Evolutionary conservation across 345 rosid genomes (phyloP), one percentile per base, ranked within the genome.

Genomic region (Microthlaspi erraticum): DNA sequence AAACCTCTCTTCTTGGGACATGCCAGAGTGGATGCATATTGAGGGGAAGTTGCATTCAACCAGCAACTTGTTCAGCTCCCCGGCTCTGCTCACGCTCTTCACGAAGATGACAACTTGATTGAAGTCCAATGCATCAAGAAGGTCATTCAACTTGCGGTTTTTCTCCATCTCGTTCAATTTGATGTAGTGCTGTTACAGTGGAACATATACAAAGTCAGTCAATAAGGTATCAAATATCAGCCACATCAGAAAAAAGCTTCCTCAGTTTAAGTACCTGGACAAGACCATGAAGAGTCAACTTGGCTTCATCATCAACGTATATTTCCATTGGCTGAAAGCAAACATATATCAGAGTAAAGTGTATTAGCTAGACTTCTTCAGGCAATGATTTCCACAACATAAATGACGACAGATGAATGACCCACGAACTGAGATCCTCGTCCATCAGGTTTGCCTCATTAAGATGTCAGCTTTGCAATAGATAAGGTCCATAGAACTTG

Each of bases 281-380:
- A 78, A 95, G 98, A 39, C 99, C 99, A 69, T 95, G 97, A 39
- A 95, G 97, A 66, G 99, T 95, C 87, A 95, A 77, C 83, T 95
- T 95, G 70, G 99, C 97, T 80, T 95, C 99, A 18, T 92, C 97
- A 13, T 91, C 97, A 10, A 95, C 99, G 78, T 95, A 95, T 70
- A 95, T 95, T 84, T 95, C 98, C 98, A 92, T 95, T 8, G 99
- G 99, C 98, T 95, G 97, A 78, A 95, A 90, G 80, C n/a, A 86
- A 83, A 85, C 53, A 89, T 81, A 88, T 77, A 83, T 85, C 82
- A 89, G 78, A 86, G 84, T 80, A 83, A 91, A 87, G 60, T 80
- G 81, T 64, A 81, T 93, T 88, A 90, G 89, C 81, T 34, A 81
- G 51, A 73, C 81, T 81, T 84, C 90, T 72, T 78, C 78, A 88